Percentiles rank a stretch among this genome's conserved stretches.
phyloP scores from a whole-genome alignment of 2,329 filamentous ascomycete species.

The Camillea tinctor region DNA sequence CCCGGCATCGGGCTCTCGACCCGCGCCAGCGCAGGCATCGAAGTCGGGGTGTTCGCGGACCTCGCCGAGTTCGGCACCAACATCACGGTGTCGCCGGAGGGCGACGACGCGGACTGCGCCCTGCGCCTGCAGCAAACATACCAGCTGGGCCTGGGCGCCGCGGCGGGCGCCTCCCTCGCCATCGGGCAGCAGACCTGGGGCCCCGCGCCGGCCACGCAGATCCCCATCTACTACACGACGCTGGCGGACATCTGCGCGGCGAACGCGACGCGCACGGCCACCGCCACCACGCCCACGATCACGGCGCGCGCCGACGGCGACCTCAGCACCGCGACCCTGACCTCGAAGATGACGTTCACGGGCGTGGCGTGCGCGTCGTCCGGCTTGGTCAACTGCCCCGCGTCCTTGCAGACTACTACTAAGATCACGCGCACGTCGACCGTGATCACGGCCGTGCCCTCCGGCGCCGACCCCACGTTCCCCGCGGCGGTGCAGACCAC shows the following conservation, averaged over 20 bases:
- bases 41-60: constrained; percentile 49
- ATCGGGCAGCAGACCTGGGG: constrained; percentile 48
- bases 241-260: constrained; percentile 43
- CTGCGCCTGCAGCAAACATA: constrained; percentile 50
- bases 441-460: constrained; percentile 39
- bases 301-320: constrained; percentile 21
- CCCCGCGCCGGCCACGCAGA: constrained; percentile 43
- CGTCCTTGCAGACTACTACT: constrained; percentile 46
- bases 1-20: constrained; percentile 16
- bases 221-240: constrained; percentile 54
- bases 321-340: constrained; percentile 41
- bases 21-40: constrained; percentile 43
- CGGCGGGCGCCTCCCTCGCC: constrained; percentile 50
- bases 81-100: constrained; percentile 39
- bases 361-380: constrained; percentile 44
- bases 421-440: constrained; percentile 40
- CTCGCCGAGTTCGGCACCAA: constrained; percentile 55
- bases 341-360: constrained; percentile 40
- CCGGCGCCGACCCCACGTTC: constrained; percentile 39
- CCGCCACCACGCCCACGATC: constrained; percentile 2
- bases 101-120: constrained; percentile 39
- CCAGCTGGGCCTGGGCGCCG: constrained; percentile 51
- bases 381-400: constrained; percentile 48
- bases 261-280: constrained; percentile 21
- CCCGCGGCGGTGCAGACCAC: constrained; percentile 35